These are phyloP conservation scores for Centaurea solstitialis DNA, from an alignment of 129 eudicot genomes.

Conservation along the genomic window DNA sequence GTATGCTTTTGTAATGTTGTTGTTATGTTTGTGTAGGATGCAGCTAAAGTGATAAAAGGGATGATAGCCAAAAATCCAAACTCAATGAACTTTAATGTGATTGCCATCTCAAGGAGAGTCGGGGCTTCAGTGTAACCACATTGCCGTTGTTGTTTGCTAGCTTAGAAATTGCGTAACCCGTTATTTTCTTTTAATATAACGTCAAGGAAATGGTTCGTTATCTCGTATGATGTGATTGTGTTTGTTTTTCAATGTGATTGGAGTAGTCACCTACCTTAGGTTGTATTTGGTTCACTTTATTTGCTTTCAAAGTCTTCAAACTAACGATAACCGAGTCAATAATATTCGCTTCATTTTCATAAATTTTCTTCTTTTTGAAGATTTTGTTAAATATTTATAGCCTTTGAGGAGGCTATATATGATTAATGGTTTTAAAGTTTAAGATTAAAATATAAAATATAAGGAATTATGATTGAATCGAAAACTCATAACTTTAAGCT, in stretches of 20 bases:
- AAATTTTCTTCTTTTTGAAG: too few relatives aligned
- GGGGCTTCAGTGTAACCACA: neutral
- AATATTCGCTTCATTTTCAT: too few relatives aligned
- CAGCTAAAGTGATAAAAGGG: conserved; percentile 71
- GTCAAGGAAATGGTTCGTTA: neutral
- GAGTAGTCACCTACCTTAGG: neutral
- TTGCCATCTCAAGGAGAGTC: conserved; percentile 67
- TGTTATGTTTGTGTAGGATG: conserved; percentile 51
- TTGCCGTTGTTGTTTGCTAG: neutral
- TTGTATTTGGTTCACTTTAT: neutral
- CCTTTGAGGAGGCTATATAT: too few relatives aligned
- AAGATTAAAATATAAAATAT: too few relatives aligned
- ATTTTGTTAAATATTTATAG: too few relatives aligned
- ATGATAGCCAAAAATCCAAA: conserved; percentile 75
- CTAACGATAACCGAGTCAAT: neutral
- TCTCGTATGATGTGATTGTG: neutral
- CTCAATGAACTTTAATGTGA: conserved; percentile 75
- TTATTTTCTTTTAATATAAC: neutral
- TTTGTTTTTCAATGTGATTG: neutral
- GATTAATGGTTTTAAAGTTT: too few relatives aligned
- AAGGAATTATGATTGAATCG: too few relatives aligned
- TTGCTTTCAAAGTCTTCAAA: neutral
- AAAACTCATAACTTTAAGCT: too few relatives aligned
- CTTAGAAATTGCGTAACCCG: neutral
- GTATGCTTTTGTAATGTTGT: neutral